Evolutionary conservation across 31 red algal species (phyloP).

Genomic region (Pterothamnion heteromorphum): DNA sequence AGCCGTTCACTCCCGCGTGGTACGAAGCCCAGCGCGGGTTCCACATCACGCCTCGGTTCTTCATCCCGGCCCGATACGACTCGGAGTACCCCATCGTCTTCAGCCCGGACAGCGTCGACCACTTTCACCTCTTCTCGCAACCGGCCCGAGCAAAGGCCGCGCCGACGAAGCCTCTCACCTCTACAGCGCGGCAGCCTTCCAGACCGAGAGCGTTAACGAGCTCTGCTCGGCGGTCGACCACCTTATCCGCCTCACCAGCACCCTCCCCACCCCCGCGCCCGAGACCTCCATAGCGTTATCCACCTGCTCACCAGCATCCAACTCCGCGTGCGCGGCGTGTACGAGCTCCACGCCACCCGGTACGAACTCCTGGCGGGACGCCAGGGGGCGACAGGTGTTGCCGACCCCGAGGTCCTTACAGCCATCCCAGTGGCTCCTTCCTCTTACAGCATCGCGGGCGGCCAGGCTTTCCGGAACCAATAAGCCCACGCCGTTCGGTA

Average conservation of each 20-base stretch:
- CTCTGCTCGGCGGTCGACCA: not conserved
- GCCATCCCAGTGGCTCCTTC: not conserved
- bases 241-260: not conserved
- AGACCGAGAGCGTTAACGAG: not conserved
- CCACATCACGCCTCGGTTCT: not conserved
- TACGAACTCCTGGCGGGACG: not conserved
- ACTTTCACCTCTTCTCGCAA: not conserved
- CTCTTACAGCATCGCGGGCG: not conserved
- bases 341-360: not conserved
- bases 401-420: not conserved
- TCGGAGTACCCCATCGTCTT: constrained; percentile 8
- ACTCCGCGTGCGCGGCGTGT: not conserved
- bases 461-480: not conserved
- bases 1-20: constrained; percentile 6
- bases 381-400: constrained; percentile 18
- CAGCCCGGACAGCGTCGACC: not conserved
- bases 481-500: not conserved
- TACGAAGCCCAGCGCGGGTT: not conserved
- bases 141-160: not conserved
- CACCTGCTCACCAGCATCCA: not conserved
- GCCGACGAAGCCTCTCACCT: not conserved
- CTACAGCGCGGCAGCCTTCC: constrained; percentile 11
- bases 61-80: not conserved
- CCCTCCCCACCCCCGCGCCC: not conserved
- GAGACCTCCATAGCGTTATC: not conserved